Evolutionary conservation across 192 early-diverging fungal species (phyloP), one percentile per base, ranked within the genome.

Genomic region (Lobosporangium transversale): DNA sequence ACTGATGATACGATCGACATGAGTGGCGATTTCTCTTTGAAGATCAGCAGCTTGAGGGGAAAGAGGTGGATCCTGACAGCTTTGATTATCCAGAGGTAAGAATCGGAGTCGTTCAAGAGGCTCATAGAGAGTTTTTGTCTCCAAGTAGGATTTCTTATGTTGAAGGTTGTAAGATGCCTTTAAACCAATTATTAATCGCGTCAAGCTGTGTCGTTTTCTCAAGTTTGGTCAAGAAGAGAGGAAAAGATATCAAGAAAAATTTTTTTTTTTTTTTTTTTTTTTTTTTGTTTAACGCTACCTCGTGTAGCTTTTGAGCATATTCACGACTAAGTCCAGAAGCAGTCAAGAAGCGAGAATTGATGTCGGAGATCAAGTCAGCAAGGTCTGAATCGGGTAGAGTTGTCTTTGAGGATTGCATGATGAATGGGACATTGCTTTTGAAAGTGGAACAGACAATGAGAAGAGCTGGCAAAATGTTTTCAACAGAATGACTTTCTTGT

Each of bases 71-170:
- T 27, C 18, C 29, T 49, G 43, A n/a, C n/a, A n/a, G 32, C 20
- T 48, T 33, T 63, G 45, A 27, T 62, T 59, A 31, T 58, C 64
- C 17, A 61, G 53, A n/a, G 73, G 54, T 1, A 76, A 45, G 53
- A 76, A 76, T 4, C 73, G 63, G 3, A 76, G 45, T 20, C 64
- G 44, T 3, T 76, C 64, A 33, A 76, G 35, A n/a, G 73, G 52
- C 12, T 76, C 73, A 15, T 32, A 67, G 20, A 76, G 29, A 3
- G 59, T 55, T 23, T 61, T 55, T 4, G 58, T 57, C 40, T 76
- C 65, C 2, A 76, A 27, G 32, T 76, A 76, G 5, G 18, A 11
- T 24, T 67, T 53, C 10, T 76, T 76, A 50, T 67, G 42, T 21
- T 67, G 54, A 9, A 76, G 37, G 3, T n/a, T 24, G 23, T 67